phyloP scores from a whole-genome alignment of 257 asterid species.

The Cruciata laevipes region DNA sequence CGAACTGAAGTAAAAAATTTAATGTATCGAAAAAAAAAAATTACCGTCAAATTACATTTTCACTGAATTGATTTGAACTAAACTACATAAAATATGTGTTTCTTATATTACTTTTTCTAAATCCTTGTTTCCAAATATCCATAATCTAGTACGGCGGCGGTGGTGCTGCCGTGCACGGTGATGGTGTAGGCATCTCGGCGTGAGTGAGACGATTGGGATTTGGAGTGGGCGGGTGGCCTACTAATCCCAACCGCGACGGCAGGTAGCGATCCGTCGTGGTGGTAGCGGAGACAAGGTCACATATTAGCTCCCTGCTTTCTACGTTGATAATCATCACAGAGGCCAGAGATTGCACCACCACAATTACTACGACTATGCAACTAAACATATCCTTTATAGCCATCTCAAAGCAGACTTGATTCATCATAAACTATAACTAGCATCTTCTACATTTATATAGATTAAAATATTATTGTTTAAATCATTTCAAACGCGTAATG shows the following conservation, averaged over 20 bases:
- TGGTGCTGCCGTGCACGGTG: background rate
- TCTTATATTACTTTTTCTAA: too few species aligned
- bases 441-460: too few species aligned
- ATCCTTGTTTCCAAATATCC: too few species aligned
- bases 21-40: too few species aligned
- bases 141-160: background rate
- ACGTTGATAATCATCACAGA: background rate
- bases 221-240: background rate
- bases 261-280: background rate
- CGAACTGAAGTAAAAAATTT: too few species aligned
- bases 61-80: too few species aligned
- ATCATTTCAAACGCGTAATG: too few species aligned
- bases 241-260: background rate
- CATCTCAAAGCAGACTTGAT: too few species aligned
- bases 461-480: too few species aligned
- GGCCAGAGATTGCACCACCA: background rate
- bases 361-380: background rate
- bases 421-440: too few species aligned
- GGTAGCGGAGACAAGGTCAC: background rate
- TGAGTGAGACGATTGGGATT: background rate
- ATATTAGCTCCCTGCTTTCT: background rate
- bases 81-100: too few species aligned
- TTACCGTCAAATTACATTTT: too few species aligned
- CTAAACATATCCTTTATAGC: background rate
- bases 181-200: background rate